Conservation (phyloP, 2,329 filamentous ascomycete genomes). For the Dactylellina drechsleri region DNA sequence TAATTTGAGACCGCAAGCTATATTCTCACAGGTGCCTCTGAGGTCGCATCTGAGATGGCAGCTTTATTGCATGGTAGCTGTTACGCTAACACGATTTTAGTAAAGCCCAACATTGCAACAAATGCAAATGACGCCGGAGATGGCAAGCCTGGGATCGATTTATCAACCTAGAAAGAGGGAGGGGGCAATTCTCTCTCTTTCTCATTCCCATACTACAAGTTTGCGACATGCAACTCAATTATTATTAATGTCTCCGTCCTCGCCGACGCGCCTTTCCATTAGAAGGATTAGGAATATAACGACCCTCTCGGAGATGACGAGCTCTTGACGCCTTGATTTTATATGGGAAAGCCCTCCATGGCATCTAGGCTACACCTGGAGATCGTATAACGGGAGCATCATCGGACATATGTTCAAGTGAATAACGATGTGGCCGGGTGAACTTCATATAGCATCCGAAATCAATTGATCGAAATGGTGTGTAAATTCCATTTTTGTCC, state of each 20-base stretch:
- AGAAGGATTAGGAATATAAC: not conserved
- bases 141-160: conserved; percentile 21
- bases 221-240: not conserved
- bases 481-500: not conserved
- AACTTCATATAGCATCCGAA: not conserved
- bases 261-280: conserved; percentile 44
- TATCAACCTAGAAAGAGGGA: conserved; percentile 2
- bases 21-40: not conserved
- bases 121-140: conserved; percentile 19
- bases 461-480: not conserved
- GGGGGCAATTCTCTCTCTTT: too few species aligned
- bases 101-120: not conserved
- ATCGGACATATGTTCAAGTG: conserved; percentile 13
- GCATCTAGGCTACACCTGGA: conserved; percentile 3
- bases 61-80: conserved; percentile 5
- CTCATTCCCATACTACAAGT: too few species aligned
- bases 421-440: not conserved
- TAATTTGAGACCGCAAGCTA: not conserved
- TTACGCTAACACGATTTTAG: not conserved
- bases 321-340: conserved; percentile 14
- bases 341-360: not conserved
- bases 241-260: conserved; percentile 21
- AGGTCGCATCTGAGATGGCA: conserved; percentile 3
- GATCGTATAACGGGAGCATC: conserved; percentile 4
- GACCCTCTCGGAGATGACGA: conserved; percentile 33